A percentile compares a stretch with the other conserved stretches of the same genome.
Conservation (phyloP, 2,329 filamentous ascomycete species). For the Fusarium liriodendri region DNA sequence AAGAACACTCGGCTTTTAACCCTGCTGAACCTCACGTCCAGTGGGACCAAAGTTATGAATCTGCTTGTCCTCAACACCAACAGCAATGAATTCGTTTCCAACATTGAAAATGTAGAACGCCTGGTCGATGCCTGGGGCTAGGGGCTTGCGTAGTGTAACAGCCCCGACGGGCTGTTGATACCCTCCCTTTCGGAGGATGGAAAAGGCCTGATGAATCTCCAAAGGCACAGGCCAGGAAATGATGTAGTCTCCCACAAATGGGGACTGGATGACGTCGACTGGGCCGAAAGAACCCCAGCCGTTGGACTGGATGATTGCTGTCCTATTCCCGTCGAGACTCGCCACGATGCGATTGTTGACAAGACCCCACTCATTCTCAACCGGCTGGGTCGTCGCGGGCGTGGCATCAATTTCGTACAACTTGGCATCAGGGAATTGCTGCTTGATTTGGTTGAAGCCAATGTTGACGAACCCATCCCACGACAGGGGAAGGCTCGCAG, state of each 20-base stretch:
- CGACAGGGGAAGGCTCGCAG: conserved; percentile 1
- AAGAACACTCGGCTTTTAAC: background rate
- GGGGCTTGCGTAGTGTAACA: conserved; percentile 20
- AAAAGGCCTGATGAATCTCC: conserved; percentile 14
- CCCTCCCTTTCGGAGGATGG: conserved; percentile 22
- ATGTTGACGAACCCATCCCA: conserved; percentile 29
- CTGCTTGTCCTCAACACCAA: conserved; percentile 19
- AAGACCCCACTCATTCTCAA: conserved; percentile 21
- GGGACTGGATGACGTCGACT: conserved; percentile 12
- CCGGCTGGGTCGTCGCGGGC: conserved; percentile 4
- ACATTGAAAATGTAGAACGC: conserved; percentile 27
- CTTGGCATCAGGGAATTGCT: conserved; percentile 11
- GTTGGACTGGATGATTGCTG: conserved; percentile 21
- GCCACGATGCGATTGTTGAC: conserved; percentile 24
- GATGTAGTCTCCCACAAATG: background rate
- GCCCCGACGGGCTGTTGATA: conserved; percentile 8
- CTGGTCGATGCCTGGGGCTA: conserved; percentile 18
- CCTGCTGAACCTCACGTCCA: conserved; percentile 7
- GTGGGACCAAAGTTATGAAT: conserved; percentile 18
- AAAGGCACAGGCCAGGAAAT: conserved; percentile 17
- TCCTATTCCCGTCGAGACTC: conserved; percentile 12
- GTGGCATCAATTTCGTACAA: conserved; percentile 23
- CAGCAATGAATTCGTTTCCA: conserved; percentile 16
- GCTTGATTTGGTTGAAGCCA: conserved; percentile 14
- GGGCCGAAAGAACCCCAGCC: conserved; percentile 21